A percentile compares a stretch with the other conserved stretches of the same genome.
phyloP scores from a whole-genome alignment of 2,329 filamentous ascomycete species.

The Apiospora rasikravindrae region DNA sequence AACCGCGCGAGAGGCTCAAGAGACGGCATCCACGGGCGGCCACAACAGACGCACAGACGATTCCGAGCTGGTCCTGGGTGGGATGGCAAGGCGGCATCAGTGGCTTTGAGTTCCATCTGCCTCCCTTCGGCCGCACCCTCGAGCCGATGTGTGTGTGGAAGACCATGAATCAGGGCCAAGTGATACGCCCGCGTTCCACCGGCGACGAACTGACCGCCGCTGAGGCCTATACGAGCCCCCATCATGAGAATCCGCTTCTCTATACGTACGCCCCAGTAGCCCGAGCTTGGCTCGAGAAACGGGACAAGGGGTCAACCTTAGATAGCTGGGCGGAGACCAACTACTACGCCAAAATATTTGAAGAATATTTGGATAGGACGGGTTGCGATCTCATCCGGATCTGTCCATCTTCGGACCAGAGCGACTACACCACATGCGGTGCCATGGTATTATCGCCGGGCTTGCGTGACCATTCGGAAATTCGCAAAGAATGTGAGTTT shows the following conservation, averaged over 20 bases:
- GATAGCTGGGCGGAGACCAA: too few species aligned
- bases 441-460: background rate
- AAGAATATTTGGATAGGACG: background rate
- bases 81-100: background rate
- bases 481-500: background rate
- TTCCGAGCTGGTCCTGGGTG: background rate
- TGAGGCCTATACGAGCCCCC: background rate
- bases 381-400: background rate
- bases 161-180: background rate
- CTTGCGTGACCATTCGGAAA: background rate
- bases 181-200: background rate
- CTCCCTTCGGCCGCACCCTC: background rate
- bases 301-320: too few species aligned
- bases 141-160: background rate
- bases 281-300: background rate
- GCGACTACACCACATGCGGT: background rate
- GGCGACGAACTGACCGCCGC: too few species aligned
- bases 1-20: background rate
- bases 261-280: background rate
- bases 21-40: background rate
- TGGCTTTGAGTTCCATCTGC: background rate
- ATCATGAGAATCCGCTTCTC: background rate
- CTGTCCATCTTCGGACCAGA: background rate
- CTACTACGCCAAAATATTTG: accelerated
- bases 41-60: background rate